Conservation (phyloP, 352 stramenopile species). For the Phytophthora ramorum region DNA sequence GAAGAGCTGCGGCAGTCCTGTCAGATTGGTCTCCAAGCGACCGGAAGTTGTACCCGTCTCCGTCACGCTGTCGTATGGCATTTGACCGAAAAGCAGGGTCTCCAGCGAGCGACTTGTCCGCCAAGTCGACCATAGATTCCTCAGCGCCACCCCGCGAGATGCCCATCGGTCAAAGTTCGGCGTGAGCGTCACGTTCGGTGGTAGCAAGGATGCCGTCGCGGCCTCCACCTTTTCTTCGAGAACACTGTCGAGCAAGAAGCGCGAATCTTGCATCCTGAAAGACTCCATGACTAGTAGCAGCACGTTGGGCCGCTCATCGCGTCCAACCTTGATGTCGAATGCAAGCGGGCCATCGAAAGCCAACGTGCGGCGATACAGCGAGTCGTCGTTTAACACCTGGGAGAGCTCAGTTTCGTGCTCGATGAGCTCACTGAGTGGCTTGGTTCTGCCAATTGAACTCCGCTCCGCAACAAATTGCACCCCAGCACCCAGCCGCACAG, state of each 20-base stretch:
- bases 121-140: conserved; percentile 73
- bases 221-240: conserved; percentile 34
- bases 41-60: conserved; percentile 58
- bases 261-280: conserved; percentile 67
- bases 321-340: conserved; percentile 55
- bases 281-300: conserved; percentile 74
- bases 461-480: conserved; percentile 26
- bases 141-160: conserved; percentile 51
- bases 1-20: conserved; percentile 66
- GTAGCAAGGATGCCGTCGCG: conserved; percentile 39
- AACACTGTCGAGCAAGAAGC: conserved; percentile 40
- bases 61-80: conserved; percentile 67
- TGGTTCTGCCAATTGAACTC: conserved; percentile 17
- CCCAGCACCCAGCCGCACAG: conserved; percentile 40
- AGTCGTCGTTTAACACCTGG: conserved; percentile 44
- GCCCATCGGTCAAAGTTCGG: conserved; percentile 72
- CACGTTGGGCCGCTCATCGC: conserved; percentile 61
- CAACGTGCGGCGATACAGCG: conserved; percentile 53
- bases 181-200: conserved; percentile 60
- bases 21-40: conserved; percentile 39
- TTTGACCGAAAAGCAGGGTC: conserved; percentile 66
- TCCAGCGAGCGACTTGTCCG: conserved; percentile 77
- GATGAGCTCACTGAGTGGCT: conserved; percentile 48
- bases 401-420: conserved; percentile 55
- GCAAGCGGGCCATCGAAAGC: conserved; percentile 60